phyloP scores from a whole-genome alignment of 2,329 filamentous ascomycete species.

The Juglanconis juglandina region DNA sequence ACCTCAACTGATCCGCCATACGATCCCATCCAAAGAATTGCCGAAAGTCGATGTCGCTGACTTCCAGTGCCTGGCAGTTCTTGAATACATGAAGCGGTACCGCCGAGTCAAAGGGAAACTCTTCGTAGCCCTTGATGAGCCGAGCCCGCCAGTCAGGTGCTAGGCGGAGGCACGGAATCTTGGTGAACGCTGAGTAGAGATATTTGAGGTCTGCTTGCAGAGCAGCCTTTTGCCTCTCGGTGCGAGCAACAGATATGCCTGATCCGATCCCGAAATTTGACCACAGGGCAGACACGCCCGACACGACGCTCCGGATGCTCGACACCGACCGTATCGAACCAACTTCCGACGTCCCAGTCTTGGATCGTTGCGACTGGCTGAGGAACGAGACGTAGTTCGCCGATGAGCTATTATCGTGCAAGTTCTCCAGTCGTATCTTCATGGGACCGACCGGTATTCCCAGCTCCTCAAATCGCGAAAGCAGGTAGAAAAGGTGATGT shows the following conservation, averaged over 20 bases:
- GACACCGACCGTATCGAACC: conserved; percentile 94
- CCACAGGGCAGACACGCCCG: conserved; percentile 92
- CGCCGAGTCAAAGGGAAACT: conserved; percentile 96
- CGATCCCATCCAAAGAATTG: conserved; percentile 98
- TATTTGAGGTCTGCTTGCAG: conserved; percentile 88
- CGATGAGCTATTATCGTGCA: conserved; percentile 81
- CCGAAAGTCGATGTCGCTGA: conserved; percentile 92
- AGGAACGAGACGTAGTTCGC: conserved; percentile 96
- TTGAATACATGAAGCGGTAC: conserved; percentile 97
- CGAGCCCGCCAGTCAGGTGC: conserved; percentile 90
- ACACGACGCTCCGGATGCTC: conserved; percentile 95
- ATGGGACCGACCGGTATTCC: conserved; percentile 88
- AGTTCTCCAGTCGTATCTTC: conserved; percentile 92
- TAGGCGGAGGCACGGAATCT: conserved; percentile 86
- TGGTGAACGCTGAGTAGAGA: conserved; percentile 96
- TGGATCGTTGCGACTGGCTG: conserved; percentile 75
- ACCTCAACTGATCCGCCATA: conserved; percentile 85
- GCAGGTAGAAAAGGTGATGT: conserved; percentile 93
- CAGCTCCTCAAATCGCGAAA: conserved; percentile 92
- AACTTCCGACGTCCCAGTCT: conserved; percentile 75
- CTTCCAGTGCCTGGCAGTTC: conserved; percentile 88
- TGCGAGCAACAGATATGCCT: conserved; percentile 75
- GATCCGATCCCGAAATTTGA: conserved; percentile 79
- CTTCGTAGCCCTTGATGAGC: conserved; percentile 88
- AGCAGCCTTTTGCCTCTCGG: conserved; percentile 84